These are phyloP conservation scores for Fistulifera pelliculosa DNA, from an alignment of 108 stramenopile genomes.

Conservation along the genomic window DNA sequence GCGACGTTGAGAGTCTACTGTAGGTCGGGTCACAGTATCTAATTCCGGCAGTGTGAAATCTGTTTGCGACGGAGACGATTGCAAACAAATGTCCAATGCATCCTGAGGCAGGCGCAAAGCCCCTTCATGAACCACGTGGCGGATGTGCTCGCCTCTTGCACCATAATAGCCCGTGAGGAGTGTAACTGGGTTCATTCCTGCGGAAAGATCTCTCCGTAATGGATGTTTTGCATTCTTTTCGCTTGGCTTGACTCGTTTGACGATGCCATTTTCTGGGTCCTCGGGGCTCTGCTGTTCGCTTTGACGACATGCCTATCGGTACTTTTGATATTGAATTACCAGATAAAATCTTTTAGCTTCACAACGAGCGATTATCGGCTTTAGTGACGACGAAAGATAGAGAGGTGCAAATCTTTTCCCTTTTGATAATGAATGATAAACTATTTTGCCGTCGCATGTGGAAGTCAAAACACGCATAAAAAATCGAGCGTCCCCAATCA, in stretches of 20 bases:
- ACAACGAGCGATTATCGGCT: too few relatives aligned
- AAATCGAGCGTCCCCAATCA: too few relatives aligned
- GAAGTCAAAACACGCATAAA: too few relatives aligned
- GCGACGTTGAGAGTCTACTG: conserved; percentile 20
- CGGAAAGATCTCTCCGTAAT: conserved; percentile 13
- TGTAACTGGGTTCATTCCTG: conserved; percentile 43
- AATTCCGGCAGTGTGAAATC: conserved; percentile 25
- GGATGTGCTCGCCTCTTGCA: conserved; percentile 39
- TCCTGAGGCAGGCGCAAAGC: conserved; percentile 57
- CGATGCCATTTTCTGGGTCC: background rate
- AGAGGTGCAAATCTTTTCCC: too few relatives aligned
- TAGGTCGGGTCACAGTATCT: conserved; percentile 31
- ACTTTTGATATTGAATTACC: too few relatives aligned
- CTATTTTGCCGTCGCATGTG: too few relatives aligned
- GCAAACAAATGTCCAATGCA: conserved; percentile 24
- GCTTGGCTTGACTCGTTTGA: conserved; percentile 4
- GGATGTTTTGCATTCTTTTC: conserved; percentile 6
- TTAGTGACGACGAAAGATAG: too few relatives aligned
- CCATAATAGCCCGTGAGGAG: conserved; percentile 63
- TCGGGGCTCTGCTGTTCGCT: too few relatives aligned
- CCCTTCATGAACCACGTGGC: conserved; percentile 58
- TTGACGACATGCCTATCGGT: too few relatives aligned
- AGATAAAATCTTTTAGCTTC: too few relatives aligned
- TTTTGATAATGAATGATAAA: too few relatives aligned
- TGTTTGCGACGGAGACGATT: conserved; percentile 1